These are phyloP conservation scores for Magnolia changhungtana DNA, from an alignment of 164 flowering plant genomes.

Conservation along the genomic window DNA sequence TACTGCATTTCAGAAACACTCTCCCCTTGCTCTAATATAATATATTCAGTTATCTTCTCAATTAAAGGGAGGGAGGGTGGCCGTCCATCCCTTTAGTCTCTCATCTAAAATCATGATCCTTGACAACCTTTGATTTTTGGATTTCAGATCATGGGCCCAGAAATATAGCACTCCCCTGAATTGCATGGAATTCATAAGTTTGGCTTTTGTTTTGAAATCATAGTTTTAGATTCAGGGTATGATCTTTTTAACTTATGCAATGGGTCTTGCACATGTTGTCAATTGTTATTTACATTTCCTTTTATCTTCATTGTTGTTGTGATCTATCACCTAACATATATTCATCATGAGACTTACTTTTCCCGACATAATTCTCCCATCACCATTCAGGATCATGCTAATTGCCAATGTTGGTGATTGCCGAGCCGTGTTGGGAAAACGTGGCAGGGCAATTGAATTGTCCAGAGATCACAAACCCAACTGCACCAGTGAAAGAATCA, in stretches of 20 bases:
- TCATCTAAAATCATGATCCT: too few relatives aligned
- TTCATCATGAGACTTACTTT: neutral
- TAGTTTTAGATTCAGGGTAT: neutral
- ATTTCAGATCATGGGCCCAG: neutral
- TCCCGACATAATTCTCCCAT: neutral
- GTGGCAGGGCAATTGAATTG: conserved; percentile 87
- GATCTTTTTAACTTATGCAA: neutral
- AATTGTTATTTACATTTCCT: neutral
- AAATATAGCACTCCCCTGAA: neutral
- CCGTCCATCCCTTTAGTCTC: too few relatives aligned
- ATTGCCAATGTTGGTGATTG: conserved; percentile 96
- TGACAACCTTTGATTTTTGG: too few relatives aligned
- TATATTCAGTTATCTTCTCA: too few relatives aligned
- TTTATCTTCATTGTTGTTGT: neutral
- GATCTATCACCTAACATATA: neutral
- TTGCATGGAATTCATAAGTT: neutral
- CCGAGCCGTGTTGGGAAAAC: conserved; percentile 87
- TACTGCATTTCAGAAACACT: too few relatives aligned
- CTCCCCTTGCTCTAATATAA: too few relatives aligned
- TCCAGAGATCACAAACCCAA: conserved; percentile 93
- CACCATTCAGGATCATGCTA: conserved; percentile 52
- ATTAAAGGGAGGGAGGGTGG: too few relatives aligned
- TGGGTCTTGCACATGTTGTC: neutral
- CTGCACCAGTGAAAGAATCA: conserved; percentile 53
- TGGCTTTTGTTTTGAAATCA: neutral